These are phyloP conservation scores for Filobasidium uniguttulatum DNA, from an alignment of 1,284 basidiomycete genomes.

Conservation along the genomic window DNA sequence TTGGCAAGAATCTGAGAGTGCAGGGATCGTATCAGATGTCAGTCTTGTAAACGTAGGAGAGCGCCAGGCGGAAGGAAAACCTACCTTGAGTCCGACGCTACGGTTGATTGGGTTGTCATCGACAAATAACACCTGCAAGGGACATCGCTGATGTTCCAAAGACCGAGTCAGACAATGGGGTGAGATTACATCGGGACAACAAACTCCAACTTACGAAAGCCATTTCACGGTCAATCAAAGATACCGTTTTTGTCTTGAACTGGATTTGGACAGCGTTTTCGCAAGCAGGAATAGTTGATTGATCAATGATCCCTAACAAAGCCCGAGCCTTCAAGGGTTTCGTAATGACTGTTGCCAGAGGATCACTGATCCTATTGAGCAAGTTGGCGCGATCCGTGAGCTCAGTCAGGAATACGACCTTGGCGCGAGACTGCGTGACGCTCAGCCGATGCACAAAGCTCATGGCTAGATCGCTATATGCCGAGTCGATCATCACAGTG, in stretches of 20 bases:
- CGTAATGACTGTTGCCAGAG: slow-evolving; percentile 25
- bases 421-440: not conserved
- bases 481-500: not conserved
- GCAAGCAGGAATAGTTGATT: not conserved
- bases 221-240: slow-evolving; percentile 6
- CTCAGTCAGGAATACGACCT: slow-evolving; percentile 21
- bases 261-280: not conserved
- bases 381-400: slow-evolving; percentile 21
- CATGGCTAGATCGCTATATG: not conserved
- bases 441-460: slow-evolving; percentile 1
- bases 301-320: slow-evolving; percentile 20
- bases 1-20: slow-evolving; percentile 22
- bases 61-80: not conserved
- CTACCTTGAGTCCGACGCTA: slow-evolving; percentile 20
- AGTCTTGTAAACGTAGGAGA: not conserved
- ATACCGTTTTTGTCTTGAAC: not conserved
- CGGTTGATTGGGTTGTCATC: slow-evolving; percentile 34
- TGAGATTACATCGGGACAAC: too few relatives aligned
- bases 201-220: slow-evolving; percentile 2
- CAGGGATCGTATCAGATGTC: not conserved
- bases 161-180: not conserved
- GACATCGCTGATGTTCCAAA: slow-evolving; percentile 9
- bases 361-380: slow-evolving; percentile 1
- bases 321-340: slow-evolving; percentile 29
- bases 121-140: slow-evolving; percentile 29